phyloP scores from a whole-genome alignment of 2,329 filamentous ascomycete genomes.

The Penicillium sp. region DNA sequence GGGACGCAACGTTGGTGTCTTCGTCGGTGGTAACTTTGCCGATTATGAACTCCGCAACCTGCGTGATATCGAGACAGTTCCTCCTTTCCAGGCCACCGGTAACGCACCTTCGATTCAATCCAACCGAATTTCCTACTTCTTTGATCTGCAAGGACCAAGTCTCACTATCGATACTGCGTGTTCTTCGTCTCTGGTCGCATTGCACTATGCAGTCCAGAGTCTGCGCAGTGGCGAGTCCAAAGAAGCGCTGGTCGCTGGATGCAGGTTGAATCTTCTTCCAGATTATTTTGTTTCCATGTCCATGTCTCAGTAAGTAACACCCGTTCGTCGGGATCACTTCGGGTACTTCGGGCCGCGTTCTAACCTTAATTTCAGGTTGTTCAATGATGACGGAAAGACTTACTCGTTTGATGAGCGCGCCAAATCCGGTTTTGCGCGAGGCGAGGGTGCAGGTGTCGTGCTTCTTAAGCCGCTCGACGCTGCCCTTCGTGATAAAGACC shows the following conservation, averaged over 20 bases:
- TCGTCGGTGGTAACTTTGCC: slow-evolving; percentile 21
- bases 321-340: neutral
- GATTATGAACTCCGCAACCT: slow-evolving; percentile 26
- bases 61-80: slow-evolving; percentile 23
- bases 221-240: slow-evolving; percentile 25
- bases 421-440: slow-evolving; percentile 33
- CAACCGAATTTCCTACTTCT: slow-evolving; percentile 32
- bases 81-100: slow-evolving; percentile 23
- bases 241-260: slow-evolving; percentile 27
- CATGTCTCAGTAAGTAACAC: slow-evolving; percentile 20
- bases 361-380: slow-evolving; percentile 14
- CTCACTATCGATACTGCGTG: slow-evolving; percentile 32
- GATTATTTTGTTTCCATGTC: slow-evolving; percentile 29
- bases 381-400: slow-evolving; percentile 28
- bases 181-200: slow-evolving; percentile 27
- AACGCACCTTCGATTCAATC: slow-evolving; percentile 22
- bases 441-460: slow-evolving; percentile 36
- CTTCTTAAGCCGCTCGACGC: slow-evolving; percentile 36
- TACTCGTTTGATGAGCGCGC: slow-evolving; percentile 29
- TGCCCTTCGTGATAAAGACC: slow-evolving; percentile 36
- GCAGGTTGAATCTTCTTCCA: slow-evolving; percentile 28
- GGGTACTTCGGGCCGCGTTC: neutral
- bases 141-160: slow-evolving; percentile 29
- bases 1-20: slow-evolving; percentile 24
- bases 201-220: slow-evolving; percentile 29